Evolutionary conservation across 2,329 filamentous ascomycete species (phyloP), one percentile per base, ranked within the genome.

Genomic region (Ilyonectria sp.): DNA sequence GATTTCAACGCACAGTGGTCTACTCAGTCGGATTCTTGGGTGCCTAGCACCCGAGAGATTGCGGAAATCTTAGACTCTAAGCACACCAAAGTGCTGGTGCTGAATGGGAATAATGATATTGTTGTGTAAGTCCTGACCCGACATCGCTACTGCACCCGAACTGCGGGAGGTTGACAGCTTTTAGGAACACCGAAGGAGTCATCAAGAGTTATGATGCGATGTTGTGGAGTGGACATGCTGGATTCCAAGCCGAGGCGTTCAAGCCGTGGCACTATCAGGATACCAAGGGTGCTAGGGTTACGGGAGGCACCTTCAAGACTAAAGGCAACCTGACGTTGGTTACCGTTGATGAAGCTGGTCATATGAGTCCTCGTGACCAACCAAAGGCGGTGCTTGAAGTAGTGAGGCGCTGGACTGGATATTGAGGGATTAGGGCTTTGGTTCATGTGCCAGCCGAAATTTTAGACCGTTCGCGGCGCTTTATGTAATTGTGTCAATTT

Each of bases 31-130:
- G 47, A 15, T n/a, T 3, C 23, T 17, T n/a, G 15, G 40, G 6
- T 43, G 40, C 40, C 40, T 1, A n/a, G 15, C 40, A 43, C 17
- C 1, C 15, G 40, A n/a, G 40, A 43, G n/a, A 43, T 43, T 7
- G 40, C 40, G 3, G 15, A n/a, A 7, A 15, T 50, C 6, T 26
- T 50, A 19, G 47, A 50, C 19, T 13, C 13, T 6, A 50, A 50
- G 47, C 6, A 31, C 5, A 50, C 21, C 1, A 13, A 7, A 6
- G 19, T 50, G 11, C 21, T 50, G 6, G 47, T 50, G 10, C 2
- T 50, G 21, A 50, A 50, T 10, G 47, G 47, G 11, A 50, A 50
- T 31, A 50, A 29, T 23, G 47, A 50, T 50, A n/a, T n/a, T 13
- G 17, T 50, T 26, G 47, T 50, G 47, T 50, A 50, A 31, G 47